Evolutionary conservation across 148 eudicot species (phyloP).

Genomic region (Rhododendron ovatum): DNA sequence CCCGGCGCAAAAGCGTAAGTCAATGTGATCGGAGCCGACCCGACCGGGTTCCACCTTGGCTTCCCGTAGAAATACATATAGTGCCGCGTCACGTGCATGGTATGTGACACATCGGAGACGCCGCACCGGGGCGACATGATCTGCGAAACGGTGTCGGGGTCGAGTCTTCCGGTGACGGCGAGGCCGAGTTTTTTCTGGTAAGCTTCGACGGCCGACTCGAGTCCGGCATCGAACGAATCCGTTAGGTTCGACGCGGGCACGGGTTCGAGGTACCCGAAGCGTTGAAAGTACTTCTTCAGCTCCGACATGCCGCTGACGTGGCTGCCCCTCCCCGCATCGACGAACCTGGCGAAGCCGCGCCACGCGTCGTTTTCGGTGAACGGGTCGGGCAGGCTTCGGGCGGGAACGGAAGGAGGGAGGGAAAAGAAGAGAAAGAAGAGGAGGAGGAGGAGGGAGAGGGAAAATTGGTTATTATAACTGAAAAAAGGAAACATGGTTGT

Average conservation of each 20-base stretch:
- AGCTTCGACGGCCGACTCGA: constrained; percentile 41
- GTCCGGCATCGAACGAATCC: constrained; percentile 20
- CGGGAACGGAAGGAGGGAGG: constrained; percentile 33
- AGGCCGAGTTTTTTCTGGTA: constrained; percentile 64
- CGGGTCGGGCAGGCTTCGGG: constrained; percentile 23
- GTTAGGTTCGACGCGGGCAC: neutral
- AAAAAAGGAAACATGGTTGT: constrained; percentile 36
- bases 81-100: constrained; percentile 28
- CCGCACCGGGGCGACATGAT: constrained; percentile 67
- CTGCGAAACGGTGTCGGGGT: constrained; percentile 37
- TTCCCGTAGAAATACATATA: constrained; percentile 45
- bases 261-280: constrained; percentile 60
- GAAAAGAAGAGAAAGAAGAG: constrained; percentile 8
- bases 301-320: constrained; percentile 49
- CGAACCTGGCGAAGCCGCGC: constrained; percentile 40
- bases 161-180: constrained; percentile 49
- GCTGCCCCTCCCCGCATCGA: constrained; percentile 53
- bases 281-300: constrained; percentile 60
- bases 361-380: constrained; percentile 39
- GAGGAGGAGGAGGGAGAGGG: constrained; percentile 5
- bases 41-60: constrained; percentile 50
- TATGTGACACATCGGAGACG: constrained; percentile 12
- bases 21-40: constrained; percentile 23
- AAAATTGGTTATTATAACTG: constrained; percentile 9
- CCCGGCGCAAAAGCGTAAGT: constrained; percentile 47